phyloP scores from a whole-genome alignment of 805 yeast genomes.

The Alloascoidea africana region DNA sequence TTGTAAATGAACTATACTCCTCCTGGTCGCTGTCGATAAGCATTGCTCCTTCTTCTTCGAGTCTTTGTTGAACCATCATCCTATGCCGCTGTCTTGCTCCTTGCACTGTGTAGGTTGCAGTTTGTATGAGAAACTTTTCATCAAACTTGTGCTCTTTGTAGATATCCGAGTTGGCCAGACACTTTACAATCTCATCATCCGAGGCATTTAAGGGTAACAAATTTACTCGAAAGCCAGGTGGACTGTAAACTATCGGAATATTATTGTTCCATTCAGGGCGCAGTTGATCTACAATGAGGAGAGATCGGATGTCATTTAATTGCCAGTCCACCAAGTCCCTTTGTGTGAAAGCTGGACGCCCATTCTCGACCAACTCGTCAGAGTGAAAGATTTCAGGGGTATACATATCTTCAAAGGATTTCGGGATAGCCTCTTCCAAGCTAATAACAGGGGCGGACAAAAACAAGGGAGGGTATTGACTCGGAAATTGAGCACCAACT shows the following conservation, averaged over 20 bases:
- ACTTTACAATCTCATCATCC: constrained; percentile 26
- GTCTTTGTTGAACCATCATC: too few species aligned
- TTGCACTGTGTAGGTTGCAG: constrained; percentile 36
- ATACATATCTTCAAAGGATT: constrained; percentile 35
- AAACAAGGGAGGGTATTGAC: too few species aligned
- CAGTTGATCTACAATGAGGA: constrained; percentile 29
- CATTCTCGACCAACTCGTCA: constrained; percentile 26
- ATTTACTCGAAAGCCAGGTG: constrained; percentile 25
- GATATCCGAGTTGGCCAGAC: constrained; percentile 34
- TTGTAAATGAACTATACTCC: constrained; percentile 16
- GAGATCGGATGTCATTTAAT: constrained; percentile 39
- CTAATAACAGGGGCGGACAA: constrained; percentile 3
- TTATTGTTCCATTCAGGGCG: constrained; percentile 34
- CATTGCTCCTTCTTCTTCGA: too few species aligned
- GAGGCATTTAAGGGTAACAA: constrained; percentile 30
- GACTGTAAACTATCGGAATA: constrained; percentile 25
- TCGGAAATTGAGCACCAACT: too few species aligned
- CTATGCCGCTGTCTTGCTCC: constrained; percentile 37
- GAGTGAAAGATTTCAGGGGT: constrained; percentile 33
- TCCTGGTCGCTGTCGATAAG: not conserved
- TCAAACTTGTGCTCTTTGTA: constrained; percentile 39
- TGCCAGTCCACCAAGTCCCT: constrained; percentile 45
- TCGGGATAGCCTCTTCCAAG: constrained; percentile 36
- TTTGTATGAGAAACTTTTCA: constrained; percentile 28
- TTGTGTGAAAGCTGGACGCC: constrained; percentile 41